Base-by-base conservation (phyloP, 768 basidiomycete species). In the Austroboletus eburneus region DNA sequence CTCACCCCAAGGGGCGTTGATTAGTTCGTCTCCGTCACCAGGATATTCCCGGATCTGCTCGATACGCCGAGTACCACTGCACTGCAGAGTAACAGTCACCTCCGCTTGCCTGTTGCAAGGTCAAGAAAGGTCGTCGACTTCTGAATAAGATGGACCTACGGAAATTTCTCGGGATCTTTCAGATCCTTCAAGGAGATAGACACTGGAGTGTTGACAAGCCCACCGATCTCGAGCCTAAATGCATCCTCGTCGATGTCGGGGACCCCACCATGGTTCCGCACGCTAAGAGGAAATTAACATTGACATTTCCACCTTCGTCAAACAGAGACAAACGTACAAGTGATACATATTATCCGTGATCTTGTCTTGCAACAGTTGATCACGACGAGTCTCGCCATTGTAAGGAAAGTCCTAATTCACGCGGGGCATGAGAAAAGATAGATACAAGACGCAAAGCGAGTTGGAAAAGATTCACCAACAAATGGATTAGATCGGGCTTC, bases 231-330 rank as follows among this genome's bases (percentile, higher is more conserved):
- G n/a, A 80, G 64, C 50, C 72, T 68, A 49, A 69, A 77, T 0
- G 54, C 63, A 30, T 74, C 72, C 27, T 70, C 70, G 38, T 78
- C 64, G 42, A 77, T 76, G 23, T 74, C 66, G 1, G 78, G 78
- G 8, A 79, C 61, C 2, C 75, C 76, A 1, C 77, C 77, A 46
- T 80, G 78, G 50, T 79, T 80, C 1, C 77, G 73, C 32, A 79
- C 69, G 48, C 76, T 78, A 39, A n/a, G 9, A 10, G 5, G 3
- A 21, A 10, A 20, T 24, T 20, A n/a, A 8, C 10, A 16, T 29
- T 10, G 6, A 3, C 14, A 5, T n/a, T n/a, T n/a, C n/a, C n/a
- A n/a, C n/a, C n/a, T n/a, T 27, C 25, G 25, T 10, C 25, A 3
- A 17, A 5, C 2, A 21, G 8, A 42, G n/a, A n/a, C 22, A 22